A percentile compares a stretch with the other conserved stretches of the same genome.
Conservation (phyloP, 805 yeast species). For the Metschnikowia baotianmanensis region DNA sequence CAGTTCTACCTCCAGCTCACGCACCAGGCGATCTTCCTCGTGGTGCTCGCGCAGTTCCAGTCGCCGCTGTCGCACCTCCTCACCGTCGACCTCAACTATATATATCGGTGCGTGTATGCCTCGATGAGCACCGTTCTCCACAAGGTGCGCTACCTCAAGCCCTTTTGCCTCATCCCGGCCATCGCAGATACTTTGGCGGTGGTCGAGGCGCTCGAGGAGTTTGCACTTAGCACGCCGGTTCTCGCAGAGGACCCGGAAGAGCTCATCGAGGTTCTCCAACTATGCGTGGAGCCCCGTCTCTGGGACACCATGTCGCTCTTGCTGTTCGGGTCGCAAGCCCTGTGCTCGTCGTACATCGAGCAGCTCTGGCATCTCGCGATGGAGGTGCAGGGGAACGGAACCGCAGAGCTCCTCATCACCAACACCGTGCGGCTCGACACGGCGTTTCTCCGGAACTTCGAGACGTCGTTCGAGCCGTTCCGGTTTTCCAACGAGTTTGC, state of each 20-base stretch:
- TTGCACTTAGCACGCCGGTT: slow-evolving; percentile 9
- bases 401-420: slow-evolving; percentile 10
- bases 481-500: slow-evolving; percentile 10
- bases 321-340: slow-evolving; percentile 14
- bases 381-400: slow-evolving; percentile 7
- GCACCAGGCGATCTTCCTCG: slow-evolving; percentile 15
- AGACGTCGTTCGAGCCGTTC: slow-evolving; percentile 11
- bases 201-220: slow-evolving; percentile 11
- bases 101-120: slow-evolving; percentile 11
- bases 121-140: slow-evolving; percentile 7
- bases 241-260: slow-evolving; percentile 8
- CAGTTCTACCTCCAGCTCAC: slow-evolving; percentile 9
- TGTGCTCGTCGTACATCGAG: slow-evolving; percentile 8
- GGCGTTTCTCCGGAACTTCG: slow-evolving; percentile 13
- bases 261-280: slow-evolving; percentile 10
- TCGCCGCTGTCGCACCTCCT: slow-evolving; percentile 10
- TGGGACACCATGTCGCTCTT: slow-evolving; percentile 10
- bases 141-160: slow-evolving; percentile 6
- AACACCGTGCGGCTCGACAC: slow-evolving; percentile 12
- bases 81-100: slow-evolving; percentile 11
- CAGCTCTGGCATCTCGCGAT: slow-evolving; percentile 17
- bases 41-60: slow-evolving; percentile 15
- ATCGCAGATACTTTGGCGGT: slow-evolving; percentile 8
- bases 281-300: slow-evolving; percentile 4
- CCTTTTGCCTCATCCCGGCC: slow-evolving; percentile 10